Percentiles rank a stretch among this genome's conserved stretches.
Conservation (phyloP, 2,329 filamentous ascomycete species). For the Colletotrichum sp. region DNA sequence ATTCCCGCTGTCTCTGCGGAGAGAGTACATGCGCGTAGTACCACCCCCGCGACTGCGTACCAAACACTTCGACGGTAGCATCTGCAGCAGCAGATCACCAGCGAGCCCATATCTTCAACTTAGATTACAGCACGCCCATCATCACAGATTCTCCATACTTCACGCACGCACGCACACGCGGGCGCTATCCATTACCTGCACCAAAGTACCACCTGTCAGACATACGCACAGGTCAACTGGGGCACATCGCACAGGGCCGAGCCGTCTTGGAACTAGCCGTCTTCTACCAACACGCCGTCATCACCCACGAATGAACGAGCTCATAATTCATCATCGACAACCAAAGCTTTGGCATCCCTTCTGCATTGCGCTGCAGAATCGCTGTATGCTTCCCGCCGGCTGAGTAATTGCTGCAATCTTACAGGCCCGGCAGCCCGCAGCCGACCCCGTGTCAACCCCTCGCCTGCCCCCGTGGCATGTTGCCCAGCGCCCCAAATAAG, state of each 20-base stretch:
- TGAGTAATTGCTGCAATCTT: conserved; percentile 31
- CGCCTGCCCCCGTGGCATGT: conserved; percentile 11
- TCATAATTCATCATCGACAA: conserved; percentile 22
- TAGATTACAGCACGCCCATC: background rate
- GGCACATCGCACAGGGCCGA: conserved; percentile 12
- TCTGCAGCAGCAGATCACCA: background rate
- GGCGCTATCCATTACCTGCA: background rate
- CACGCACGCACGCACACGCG: background rate
- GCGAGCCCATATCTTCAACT: background rate
- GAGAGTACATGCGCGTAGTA: background rate
- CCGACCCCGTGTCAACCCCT: conserved; percentile 13
- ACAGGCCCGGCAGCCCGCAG: conserved; percentile 23
- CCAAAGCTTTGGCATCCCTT: conserved; percentile 7
- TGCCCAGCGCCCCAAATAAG: conserved; percentile 4
- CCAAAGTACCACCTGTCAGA: background rate
- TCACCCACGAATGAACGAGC: conserved; percentile 22
- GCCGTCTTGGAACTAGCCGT: conserved; percentile 10
- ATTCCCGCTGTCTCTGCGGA: background rate
- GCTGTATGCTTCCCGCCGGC: conserved; percentile 12
- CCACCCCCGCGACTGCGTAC: background rate
- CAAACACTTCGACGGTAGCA: background rate
- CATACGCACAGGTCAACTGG: conserved; percentile 15
- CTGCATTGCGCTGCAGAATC: conserved; percentile 11
- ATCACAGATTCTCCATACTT: background rate
- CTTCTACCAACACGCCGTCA: conserved; percentile 10